A percentile compares a stretch with the other conserved stretches of the same genome.
phyloP scores from a whole-genome alignment of 495 filamentous ascomycete species.

The Lentithecium fluviatile region DNA sequence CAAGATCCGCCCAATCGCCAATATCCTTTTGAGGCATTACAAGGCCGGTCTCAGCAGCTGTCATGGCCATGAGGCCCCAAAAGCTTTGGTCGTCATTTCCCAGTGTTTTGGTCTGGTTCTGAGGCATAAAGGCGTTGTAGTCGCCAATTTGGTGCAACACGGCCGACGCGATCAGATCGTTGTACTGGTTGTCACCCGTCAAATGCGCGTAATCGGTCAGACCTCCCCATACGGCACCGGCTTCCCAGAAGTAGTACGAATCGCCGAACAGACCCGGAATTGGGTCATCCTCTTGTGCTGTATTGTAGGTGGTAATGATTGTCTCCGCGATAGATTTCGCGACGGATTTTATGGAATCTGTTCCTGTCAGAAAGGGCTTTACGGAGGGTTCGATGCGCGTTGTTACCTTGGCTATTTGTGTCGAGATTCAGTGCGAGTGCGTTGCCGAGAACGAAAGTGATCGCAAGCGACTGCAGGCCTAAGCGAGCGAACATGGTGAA shows the following conservation, averaged over 20 bases:
- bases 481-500: not conserved
- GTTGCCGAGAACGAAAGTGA: not conserved
- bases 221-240: slow-evolving; percentile 52
- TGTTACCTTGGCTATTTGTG: not conserved
- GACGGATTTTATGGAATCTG: not conserved
- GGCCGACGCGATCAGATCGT: slow-evolving; percentile 63
- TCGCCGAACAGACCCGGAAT: not conserved
- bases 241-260: not conserved
- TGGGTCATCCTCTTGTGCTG: not conserved
- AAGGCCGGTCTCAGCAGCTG: slow-evolving; percentile 37
- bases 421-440: not conserved
- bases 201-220: slow-evolving; percentile 81
- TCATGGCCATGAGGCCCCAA: slow-evolving; percentile 40
- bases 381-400: not conserved
- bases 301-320: not conserved
- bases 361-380: not conserved
- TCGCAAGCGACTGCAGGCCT: not conserved
- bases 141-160: slow-evolving; percentile 69
- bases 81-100: slow-evolving; percentile 38
- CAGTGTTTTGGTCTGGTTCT: slow-evolving; percentile 63
- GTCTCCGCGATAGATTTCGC: not conserved
- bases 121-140: slow-evolving; percentile 70
- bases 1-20: slow-evolving; percentile 29
- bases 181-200: slow-evolving; percentile 74
- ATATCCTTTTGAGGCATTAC: slow-evolving; percentile 18